These are phyloP conservation scores for Exophiala calicioides DNA, from an alignment of 2,329 filamentous ascomycete species.

Conservation along the genomic window DNA sequence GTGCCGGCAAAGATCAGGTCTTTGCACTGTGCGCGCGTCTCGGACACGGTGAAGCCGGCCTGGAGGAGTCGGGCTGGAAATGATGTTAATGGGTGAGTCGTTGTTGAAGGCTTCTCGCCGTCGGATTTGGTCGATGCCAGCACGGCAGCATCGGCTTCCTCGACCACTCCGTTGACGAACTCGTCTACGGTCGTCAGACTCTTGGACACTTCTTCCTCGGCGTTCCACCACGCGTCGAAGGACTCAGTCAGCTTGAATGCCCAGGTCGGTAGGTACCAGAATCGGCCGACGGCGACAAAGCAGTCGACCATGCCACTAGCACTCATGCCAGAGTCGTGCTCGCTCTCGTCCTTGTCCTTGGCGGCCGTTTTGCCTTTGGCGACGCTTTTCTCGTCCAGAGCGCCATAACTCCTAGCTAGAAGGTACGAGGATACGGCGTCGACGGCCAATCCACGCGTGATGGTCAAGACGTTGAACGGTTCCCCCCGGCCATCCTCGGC, in stretches of 20 bases:
- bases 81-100: slow-evolving; percentile 20
- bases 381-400: slow-evolving; percentile 39
- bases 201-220: slow-evolving; percentile 21
- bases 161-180: slow-evolving; percentile 27
- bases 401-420: slow-evolving; percentile 55
- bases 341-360: slow-evolving; percentile 18
- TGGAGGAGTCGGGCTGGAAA: slow-evolving; percentile 30
- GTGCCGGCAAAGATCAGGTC: slow-evolving; percentile 53
- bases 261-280: slow-evolving; percentile 54
- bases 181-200: slow-evolving; percentile 28
- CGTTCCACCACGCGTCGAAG: slow-evolving; percentile 28
- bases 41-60: slow-evolving; percentile 26
- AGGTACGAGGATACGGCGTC: slow-evolving; percentile 58
- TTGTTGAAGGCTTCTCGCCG: slow-evolving; percentile 4
- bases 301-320: slow-evolving; percentile 56
- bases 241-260: slow-evolving; percentile 32
- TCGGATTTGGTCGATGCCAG: slow-evolving; percentile 8
- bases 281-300: slow-evolving; percentile 56
- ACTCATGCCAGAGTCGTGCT: slow-evolving; percentile 34
- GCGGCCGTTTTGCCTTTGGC: slow-evolving; percentile 15
- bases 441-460: slow-evolving; percentile 53
- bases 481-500: slow-evolving; percentile 26
- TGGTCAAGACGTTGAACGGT: slow-evolving; percentile 52
- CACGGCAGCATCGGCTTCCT: slow-evolving; percentile 18
- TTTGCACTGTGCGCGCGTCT: slow-evolving; percentile 32